A percentile compares a stretch with the other conserved stretches of the same genome.
Evolutionary conservation across 257 asterid species (phyloP).

Genomic region (Osmanthus fragrans): DNA sequence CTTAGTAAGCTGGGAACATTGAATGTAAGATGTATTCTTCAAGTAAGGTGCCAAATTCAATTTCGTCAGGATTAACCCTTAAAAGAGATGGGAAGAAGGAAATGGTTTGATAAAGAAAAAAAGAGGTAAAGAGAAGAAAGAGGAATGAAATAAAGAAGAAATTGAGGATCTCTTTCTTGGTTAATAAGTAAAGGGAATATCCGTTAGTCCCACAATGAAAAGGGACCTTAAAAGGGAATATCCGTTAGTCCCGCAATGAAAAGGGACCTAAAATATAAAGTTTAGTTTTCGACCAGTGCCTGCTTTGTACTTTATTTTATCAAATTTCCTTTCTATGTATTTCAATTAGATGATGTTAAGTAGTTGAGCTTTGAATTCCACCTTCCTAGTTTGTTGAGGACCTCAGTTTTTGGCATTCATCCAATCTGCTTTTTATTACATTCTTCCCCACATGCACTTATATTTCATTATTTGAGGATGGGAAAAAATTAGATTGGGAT

Average conservation of each 20-base stretch:
- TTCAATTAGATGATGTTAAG: slow-evolving; percentile 11
- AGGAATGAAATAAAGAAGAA: not conserved
- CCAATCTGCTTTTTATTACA: not conserved
- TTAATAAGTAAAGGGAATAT: not conserved
- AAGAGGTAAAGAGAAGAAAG: not conserved
- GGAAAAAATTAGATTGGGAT: not conserved
- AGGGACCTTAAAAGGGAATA: too few relatives aligned
- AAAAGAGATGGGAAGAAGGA: not conserved
- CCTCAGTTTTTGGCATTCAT: not conserved
- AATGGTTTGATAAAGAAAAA: not conserved
- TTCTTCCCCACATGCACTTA: not conserved
- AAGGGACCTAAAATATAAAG: not conserved
- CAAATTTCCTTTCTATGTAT: not conserved
- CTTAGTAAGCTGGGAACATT: too few relatives aligned
- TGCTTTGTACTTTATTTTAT: not conserved
- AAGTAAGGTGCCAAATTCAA: not conserved
- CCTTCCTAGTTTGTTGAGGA: not conserved
- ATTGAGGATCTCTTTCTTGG: not conserved
- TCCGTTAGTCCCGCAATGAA: not conserved
- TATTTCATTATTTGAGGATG: not conserved
- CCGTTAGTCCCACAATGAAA: too few relatives aligned
- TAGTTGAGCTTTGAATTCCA: not conserved
- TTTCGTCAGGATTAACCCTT: not conserved
- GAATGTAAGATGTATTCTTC: not conserved
- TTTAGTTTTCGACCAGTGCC: not conserved